Base-by-base conservation (phyloP, 805 yeast species). In the Starmerella powellii region DNA sequence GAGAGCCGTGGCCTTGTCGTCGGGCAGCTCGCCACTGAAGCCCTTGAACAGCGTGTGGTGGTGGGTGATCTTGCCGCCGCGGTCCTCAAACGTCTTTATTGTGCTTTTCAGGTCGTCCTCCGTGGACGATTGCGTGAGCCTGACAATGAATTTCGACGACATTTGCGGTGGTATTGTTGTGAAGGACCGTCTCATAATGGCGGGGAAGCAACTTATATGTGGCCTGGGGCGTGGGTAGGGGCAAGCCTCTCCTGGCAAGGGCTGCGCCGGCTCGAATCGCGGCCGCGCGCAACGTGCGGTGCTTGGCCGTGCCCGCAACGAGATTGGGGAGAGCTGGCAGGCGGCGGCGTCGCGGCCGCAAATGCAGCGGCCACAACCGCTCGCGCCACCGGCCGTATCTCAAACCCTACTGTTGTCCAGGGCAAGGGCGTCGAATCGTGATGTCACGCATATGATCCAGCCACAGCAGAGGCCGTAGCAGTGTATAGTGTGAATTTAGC, bases 31-130 rank as follows among this genome's bases (percentile, higher is more conserved):
- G 40, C 63, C 63, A 24, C 59, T 51, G 51, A 59, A 59, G 31
- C 63, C 64, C 54, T 58, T 58, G 52, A 60, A 59, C 19, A 60
- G 53, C 15, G 63, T 50, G 50, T 59, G 60, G 35, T 57, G 48
- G 42, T 58, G 63, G 17, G 51, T 35, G 37, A 60, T 46, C 17
- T 53, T 47, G 39, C 63, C 58, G 17, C 58, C 58, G n/a, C 45
- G 41, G n/a, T 43, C 31, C 47, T 54, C 52, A 42, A 54, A 54
- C 11, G 49, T 36, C 23, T 42, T 31, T 20, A 42, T 37, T 15
- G 56, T 44, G 39, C 37, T 42, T 39, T 52, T 46, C 31, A 53
- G 41, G 31, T 53, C 54, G 34, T 44, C 52, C 29, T 53, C 58
- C 19, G 56, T 49, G 40, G 55, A 45, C 40, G 35, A 12, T 2